Percentiles rank a stretch among this genome's conserved stretches.
Evolutionary conservation across 768 basidiomycete genomes (phyloP).

Genomic region (Mycena crocata): DNA sequence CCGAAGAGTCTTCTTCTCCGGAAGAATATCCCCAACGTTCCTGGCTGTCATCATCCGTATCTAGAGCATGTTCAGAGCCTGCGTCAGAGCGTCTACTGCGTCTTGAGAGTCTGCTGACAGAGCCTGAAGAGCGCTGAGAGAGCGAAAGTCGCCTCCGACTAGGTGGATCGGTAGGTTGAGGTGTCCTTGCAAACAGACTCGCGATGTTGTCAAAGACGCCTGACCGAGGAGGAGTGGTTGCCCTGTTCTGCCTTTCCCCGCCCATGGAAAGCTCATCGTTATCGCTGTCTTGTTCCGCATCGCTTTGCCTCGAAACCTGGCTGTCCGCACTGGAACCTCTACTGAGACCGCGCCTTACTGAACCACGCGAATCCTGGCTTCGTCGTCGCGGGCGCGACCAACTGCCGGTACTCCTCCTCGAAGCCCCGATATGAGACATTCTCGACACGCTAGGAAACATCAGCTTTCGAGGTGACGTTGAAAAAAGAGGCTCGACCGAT

Average conservation of each 20-base stretch:
- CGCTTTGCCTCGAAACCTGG: conserved; percentile 55
- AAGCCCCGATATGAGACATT: conserved; percentile 73
- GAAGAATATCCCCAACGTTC: conserved; percentile 97
- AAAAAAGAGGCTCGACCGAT: not conserved
- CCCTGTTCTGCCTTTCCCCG: conserved; percentile 42
- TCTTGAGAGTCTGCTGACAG: conserved; percentile 61
- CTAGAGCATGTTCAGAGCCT: conserved; percentile 69
- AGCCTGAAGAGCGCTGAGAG: conserved; percentile 67
- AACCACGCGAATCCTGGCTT: conserved; percentile 60
- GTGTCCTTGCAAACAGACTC: conserved; percentile 69
- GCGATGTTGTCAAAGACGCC: conserved; percentile 76
- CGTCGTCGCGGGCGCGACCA: conserved; percentile 62
- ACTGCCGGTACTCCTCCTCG: conserved; percentile 68
- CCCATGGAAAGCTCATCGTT: conserved; percentile 34
- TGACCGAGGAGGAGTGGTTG: conserved; percentile 49
- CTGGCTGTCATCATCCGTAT: conserved; percentile 62
- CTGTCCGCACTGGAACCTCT: conserved; percentile 62
- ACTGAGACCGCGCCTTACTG: conserved; percentile 43
- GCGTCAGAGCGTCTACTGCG: conserved; percentile 67
- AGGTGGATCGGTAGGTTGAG: conserved; percentile 51
- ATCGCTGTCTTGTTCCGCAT: conserved; percentile 49
- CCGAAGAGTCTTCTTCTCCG: conserved; percentile 75
- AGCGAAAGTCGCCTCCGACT: conserved; percentile 62
- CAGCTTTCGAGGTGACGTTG: not conserved
- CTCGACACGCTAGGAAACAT: conserved; percentile 66